Evolutionary conservation across 768 basidiomycete genomes (phyloP).

Genomic region (Trichaptum fuscoviolaceum): DNA sequence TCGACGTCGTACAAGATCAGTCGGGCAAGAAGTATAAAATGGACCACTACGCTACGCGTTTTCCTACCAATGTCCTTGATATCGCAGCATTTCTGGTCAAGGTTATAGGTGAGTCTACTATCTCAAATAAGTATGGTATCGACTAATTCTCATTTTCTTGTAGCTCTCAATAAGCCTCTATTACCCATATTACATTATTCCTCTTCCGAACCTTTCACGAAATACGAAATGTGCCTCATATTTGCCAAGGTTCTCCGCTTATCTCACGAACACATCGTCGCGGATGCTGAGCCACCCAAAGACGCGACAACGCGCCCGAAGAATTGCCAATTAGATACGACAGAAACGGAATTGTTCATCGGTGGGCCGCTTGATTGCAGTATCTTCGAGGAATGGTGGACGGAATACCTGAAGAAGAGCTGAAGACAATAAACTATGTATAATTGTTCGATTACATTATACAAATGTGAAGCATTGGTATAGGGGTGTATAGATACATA

Average conservation of each 20-base stretch:
- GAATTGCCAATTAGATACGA: conserved; percentile 75
- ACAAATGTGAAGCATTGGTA: neutral
- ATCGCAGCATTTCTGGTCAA: conserved; percentile 82
- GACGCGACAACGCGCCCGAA: conserved; percentile 72
- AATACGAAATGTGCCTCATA: conserved; percentile 86
- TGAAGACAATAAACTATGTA: neutral
- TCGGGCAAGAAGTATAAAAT: conserved; percentile 88
- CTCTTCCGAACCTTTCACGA: conserved; percentile 76
- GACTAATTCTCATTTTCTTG: neutral
- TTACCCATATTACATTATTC: conserved; percentile 86
- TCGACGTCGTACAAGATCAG: conserved; percentile 83
- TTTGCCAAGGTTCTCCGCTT: conserved; percentile 68
- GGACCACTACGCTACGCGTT: conserved; percentile 92
- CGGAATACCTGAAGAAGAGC: conserved; percentile 14
- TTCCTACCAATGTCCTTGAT: conserved; percentile 87
- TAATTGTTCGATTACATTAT: neutral
- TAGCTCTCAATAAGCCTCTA: conserved; percentile 26
- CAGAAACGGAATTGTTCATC: conserved; percentile 58
- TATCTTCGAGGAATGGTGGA: conserved; percentile 87
- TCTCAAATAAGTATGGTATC: neutral
- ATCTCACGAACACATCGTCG: conserved; percentile 68
- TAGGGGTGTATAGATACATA: neutral
- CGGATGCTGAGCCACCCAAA: conserved; percentile 63
- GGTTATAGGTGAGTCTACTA: conserved; percentile 50
- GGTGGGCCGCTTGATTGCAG: conserved; percentile 48